phyloP scores from a whole-genome alignment of 225 moss, liverwort and hornwort species.

The Sphagnum contortum region DNA sequence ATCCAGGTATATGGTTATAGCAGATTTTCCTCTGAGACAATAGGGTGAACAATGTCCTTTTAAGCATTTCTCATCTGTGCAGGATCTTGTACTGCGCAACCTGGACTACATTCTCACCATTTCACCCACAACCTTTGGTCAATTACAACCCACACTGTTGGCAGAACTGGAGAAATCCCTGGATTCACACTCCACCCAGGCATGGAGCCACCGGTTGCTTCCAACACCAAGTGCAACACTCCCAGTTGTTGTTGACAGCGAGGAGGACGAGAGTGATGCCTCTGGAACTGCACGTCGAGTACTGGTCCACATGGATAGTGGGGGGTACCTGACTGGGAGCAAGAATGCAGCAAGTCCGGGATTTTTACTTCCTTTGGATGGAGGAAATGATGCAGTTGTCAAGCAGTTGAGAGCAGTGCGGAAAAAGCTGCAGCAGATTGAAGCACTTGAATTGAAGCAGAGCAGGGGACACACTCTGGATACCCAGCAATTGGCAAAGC shows the following conservation, averaged over 20 bases:
- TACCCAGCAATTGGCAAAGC: conserved; percentile 77
- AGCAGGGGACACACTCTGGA: conserved; percentile 63
- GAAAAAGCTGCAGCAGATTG: conserved; percentile 95
- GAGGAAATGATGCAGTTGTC: conserved; percentile 49
- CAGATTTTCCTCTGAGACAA: too few species aligned
- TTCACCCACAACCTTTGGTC: conserved; percentile 67
- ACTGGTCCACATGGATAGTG: conserved; percentile 12
- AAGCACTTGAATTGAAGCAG: conserved; percentile 83
- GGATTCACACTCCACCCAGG: conserved; percentile 65
- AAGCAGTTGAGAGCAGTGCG: conserved; percentile 77
- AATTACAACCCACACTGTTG: conserved; percentile 61
- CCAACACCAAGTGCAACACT: conserved; percentile 80
- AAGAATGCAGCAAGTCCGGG: conserved; percentile 35
- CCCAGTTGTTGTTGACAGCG: conserved; percentile 75
- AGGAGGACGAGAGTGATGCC: conserved; percentile 60
- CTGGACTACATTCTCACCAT: conserved; percentile 87
- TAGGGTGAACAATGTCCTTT: too few species aligned
- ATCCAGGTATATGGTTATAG: too few species aligned
- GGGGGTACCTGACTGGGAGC: conserved; percentile 25
- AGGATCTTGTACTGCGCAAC: conserved; percentile 78
- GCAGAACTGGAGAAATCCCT: conserved; percentile 72
- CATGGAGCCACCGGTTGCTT: conserved; percentile 71
- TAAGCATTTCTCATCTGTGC: conserved; percentile 3
- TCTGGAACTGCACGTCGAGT: conserved; percentile 23
- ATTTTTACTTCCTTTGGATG: conserved; percentile 40